Evolutionary conservation across 2,329 filamentous ascomycete species (phyloP).

Genomic region (Basipetospora chlamydospora): DNA sequence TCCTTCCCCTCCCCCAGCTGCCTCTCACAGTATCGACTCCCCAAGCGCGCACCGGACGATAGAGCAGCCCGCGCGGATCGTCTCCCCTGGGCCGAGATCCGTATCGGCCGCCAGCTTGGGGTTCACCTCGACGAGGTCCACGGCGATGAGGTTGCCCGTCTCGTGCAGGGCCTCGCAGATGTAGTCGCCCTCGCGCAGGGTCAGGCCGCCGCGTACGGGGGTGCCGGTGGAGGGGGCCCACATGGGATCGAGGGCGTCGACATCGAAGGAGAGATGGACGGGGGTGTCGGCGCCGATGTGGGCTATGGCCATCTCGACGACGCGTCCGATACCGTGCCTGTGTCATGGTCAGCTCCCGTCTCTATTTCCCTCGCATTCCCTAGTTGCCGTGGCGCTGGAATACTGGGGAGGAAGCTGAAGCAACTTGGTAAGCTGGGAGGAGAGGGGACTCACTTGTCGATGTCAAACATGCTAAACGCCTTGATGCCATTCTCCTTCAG

Average conservation of each 20-base stretch:
- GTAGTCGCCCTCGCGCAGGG: slow-evolving; percentile 88
- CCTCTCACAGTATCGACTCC: slow-evolving; percentile 61
- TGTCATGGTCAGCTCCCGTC: slow-evolving; percentile 6
- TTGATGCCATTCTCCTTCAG: slow-evolving; percentile 79
- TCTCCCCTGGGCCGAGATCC: slow-evolving; percentile 60
- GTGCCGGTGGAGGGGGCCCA: slow-evolving; percentile 95
- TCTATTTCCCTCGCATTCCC: neutral
- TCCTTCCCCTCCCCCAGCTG: neutral
- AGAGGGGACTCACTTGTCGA: slow-evolving; percentile 54
- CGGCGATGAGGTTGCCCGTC: slow-evolving; percentile 62
- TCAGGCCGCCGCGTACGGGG: slow-evolving; percentile 83
- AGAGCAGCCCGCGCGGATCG: slow-evolving; percentile 78
- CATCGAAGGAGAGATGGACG: slow-evolving; percentile 93
- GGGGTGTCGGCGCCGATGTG: slow-evolving; percentile 91
- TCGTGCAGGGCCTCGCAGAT: slow-evolving; percentile 81
- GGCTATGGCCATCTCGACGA: slow-evolving; percentile 96
- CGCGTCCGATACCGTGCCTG: slow-evolving; percentile 82
- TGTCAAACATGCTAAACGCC: slow-evolving; percentile 97
- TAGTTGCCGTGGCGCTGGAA: no score
- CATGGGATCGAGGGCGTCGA: slow-evolving; percentile 89
- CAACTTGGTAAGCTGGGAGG: neutral
- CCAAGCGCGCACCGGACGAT: slow-evolving; percentile 84
- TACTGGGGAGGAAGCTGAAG: no score
- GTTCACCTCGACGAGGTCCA: slow-evolving; percentile 76
- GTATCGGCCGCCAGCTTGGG: slow-evolving; percentile 49